These are phyloP conservation scores for Boechera divaricarpa DNA, from an alignment of 345 rosid genomes.

Conservation along the genomic window DNA sequence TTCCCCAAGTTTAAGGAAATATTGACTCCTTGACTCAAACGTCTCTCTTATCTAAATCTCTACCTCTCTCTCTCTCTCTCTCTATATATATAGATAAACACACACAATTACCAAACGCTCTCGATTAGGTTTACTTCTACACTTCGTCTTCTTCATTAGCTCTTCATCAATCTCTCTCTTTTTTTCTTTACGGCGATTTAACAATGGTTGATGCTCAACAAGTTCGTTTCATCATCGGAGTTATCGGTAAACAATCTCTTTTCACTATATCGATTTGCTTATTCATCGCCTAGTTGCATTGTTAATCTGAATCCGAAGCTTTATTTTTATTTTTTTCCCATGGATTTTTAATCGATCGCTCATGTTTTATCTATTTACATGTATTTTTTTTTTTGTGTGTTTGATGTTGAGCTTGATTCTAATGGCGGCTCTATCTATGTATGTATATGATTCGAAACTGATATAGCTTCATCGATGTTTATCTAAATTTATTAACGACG, in stretches of 20 bases:
- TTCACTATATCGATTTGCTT: too few species aligned
- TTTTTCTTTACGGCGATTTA: not conserved
- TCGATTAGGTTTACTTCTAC: constrained; percentile 38
- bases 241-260: constrained; percentile 37
- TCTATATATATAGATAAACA: not conserved
- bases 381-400: not conserved
- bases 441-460: not conserved
- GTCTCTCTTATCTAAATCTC: constrained; percentile 32
- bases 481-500: too few species aligned
- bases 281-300: not conserved
- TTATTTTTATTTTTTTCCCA: not conserved
- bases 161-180: constrained; percentile 2
- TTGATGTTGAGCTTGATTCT: not conserved
- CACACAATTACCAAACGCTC: constrained; percentile 17
- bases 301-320: not conserved
- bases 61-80: not conserved
- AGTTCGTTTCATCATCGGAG: constrained; percentile 36
- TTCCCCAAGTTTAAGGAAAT: not conserved
- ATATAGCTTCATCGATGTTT: not conserved
- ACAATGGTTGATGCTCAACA: constrained; percentile 40
- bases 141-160: constrained; percentile 6
- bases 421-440: not conserved
- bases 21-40: constrained; percentile 44
- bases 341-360: not conserved
- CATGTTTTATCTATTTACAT: not conserved